phyloP scores from a whole-genome alignment of 352 stramenopile species.

The Thalassiosira hispida region DNA sequence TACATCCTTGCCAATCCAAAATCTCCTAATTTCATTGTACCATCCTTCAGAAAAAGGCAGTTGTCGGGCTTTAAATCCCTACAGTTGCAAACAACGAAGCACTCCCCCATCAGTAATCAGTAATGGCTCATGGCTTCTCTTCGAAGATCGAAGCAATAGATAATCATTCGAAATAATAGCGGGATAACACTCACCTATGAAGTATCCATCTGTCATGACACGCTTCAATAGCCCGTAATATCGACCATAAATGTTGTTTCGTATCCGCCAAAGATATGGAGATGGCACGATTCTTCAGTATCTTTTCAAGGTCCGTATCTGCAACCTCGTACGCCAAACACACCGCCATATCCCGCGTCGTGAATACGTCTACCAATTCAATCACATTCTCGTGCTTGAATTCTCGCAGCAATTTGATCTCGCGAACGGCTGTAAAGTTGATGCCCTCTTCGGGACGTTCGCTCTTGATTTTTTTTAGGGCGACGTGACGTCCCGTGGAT shows the following conservation, averaged over 20 bases:
- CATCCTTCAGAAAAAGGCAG: slow-evolving; percentile 90
- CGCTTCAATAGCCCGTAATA: slow-evolving; percentile 72
- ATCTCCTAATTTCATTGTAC: slow-evolving; percentile 89
- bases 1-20: slow-evolving; percentile 86
- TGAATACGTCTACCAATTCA: slow-evolving; percentile 87
- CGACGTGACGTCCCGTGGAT: slow-evolving; percentile 66
- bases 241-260: slow-evolving; percentile 75
- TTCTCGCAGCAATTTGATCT: slow-evolving; percentile 99
- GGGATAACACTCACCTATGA: slow-evolving; percentile 42
- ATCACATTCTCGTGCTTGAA: slow-evolving; percentile 99
- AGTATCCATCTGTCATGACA: slow-evolving; percentile 85
- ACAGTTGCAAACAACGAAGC: not conserved
- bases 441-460: slow-evolving; percentile 75
- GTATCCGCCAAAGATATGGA: slow-evolving; percentile 80
- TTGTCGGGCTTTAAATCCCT: slow-evolving; percentile 84
- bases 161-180: not conserved
- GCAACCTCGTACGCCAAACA: slow-evolving; percentile 83
- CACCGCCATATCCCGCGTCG: slow-evolving; percentile 70
- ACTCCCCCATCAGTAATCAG: no score
- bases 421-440: slow-evolving; percentile 95
- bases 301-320: slow-evolving; percentile 83
- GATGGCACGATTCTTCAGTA: slow-evolving; percentile 81
- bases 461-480: slow-evolving; percentile 84
- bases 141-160: not conserved
- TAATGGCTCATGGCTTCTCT: no score